phyloP scores from a whole-genome alignment of 768 basidiomycete species.

The Rubroboletus satanas region DNA sequence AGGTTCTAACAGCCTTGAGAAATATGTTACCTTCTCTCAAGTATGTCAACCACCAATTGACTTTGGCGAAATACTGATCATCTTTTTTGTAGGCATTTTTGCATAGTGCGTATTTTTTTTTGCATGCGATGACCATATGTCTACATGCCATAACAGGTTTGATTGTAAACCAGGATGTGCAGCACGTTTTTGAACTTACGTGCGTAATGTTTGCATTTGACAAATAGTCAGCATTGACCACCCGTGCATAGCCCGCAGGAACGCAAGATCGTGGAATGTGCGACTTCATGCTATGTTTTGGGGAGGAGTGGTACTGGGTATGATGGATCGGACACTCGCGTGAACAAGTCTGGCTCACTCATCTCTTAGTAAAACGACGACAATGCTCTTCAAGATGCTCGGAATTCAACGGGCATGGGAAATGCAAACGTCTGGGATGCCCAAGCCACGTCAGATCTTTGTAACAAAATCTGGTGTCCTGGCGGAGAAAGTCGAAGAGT shows the following conservation, averaged over 20 bases:
- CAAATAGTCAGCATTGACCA: conserved; percentile 12
- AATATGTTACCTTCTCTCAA: conserved; percentile 31
- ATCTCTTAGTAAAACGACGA: conserved; percentile 60
- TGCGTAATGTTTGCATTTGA: conserved; percentile 4
- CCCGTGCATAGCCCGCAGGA: conserved; percentile 39
- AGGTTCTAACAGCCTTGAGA: conserved; percentile 39
- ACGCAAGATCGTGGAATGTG: conserved; percentile 55
- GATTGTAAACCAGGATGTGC: conserved; percentile 20
- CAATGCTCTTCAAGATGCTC: conserved; percentile 75
- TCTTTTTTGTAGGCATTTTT: conserved; percentile 18
- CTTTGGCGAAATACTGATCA: conserved; percentile 35
- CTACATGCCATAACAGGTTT: conserved; percentile 15
- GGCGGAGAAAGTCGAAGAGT: conserved; percentile 66
- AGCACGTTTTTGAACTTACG: conserved; percentile 29
- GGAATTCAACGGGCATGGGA: conserved; percentile 58
- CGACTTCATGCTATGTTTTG: conserved; percentile 58
- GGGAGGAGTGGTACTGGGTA: conserved; percentile 76
- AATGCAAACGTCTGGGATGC: conserved; percentile 26
- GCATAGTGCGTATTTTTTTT: conserved; percentile 11
- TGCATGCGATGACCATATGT: neutral
- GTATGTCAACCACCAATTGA: conserved; percentile 12
- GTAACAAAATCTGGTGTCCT: conserved; percentile 67
- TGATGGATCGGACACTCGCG: neutral
- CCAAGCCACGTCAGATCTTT: conserved; percentile 64
- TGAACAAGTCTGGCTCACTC: neutral